Conservation (phyloP, 805 yeast species). For the Candida wancherniae region DNA sequence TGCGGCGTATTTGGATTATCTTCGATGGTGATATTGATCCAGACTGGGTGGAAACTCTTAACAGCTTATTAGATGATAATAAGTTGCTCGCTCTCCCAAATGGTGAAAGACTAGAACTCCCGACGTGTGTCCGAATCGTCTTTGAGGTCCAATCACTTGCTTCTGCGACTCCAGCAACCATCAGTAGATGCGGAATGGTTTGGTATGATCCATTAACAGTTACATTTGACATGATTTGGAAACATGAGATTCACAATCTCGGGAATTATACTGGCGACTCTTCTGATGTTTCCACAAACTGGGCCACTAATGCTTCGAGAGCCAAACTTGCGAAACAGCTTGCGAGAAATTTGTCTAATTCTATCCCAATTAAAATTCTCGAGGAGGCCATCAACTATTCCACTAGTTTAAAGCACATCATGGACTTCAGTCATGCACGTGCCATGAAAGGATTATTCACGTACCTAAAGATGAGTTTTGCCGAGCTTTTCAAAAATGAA, state of each 20-base stretch:
- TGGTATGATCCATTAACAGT: constrained; percentile 50
- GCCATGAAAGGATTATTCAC: constrained; percentile 37
- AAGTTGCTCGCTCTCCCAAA: constrained; percentile 75
- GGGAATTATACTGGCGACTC: constrained; percentile 1
- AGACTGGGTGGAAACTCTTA: constrained; percentile 85
- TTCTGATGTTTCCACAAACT: constrained; percentile 2
- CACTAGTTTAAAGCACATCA: constrained; percentile 39
- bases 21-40: constrained; percentile 95
- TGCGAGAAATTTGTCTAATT: constrained; percentile 1
- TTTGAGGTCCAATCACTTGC: constrained; percentile 71
- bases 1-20: constrained; percentile 64
- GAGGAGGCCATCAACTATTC: constrained; percentile 23
- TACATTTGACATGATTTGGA: constrained; percentile 13
- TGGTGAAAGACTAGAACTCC: constrained; percentile 77
- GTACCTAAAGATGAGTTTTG: constrained; percentile 34
- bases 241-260: constrained; percentile 9
- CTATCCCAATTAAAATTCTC: constrained; percentile 1
- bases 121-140: constrained; percentile 56
- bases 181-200: constrained; percentile 87
- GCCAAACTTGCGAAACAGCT: constrained; percentile 13
- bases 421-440: constrained; percentile 41
- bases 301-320: constrained; percentile 5
- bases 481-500: constrained; percentile 19
- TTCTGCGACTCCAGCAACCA: constrained; percentile 83
- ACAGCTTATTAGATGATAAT: constrained; percentile 89